Percentiles rank a stretch among this genome's conserved stretches.
Evolutionary conservation across 1,139 yeast genomes (phyloP).

Genomic region (Tardiomyces depauwii): DNA sequence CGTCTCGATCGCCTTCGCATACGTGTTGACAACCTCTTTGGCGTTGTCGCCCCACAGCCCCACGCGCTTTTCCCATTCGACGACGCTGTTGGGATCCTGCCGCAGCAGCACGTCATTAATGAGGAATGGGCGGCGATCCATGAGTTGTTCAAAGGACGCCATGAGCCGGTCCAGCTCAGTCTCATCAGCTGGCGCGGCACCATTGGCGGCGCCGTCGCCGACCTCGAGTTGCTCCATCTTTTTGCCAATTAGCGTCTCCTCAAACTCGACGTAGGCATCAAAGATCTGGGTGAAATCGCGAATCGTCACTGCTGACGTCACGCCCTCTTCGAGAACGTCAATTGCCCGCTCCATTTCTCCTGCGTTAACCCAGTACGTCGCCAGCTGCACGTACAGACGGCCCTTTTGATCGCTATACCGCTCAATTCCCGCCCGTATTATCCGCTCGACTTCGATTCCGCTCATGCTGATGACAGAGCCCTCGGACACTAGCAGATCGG

Average conservation of each 20-base stretch:
- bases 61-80: conserved; percentile 58
- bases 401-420: conserved; percentile 56
- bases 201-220: conserved; percentile 13
- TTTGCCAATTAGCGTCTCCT: conserved; percentile 38
- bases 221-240: conserved; percentile 22
- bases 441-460: conserved; percentile 22
- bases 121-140: conserved; percentile 43
- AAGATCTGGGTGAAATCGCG: conserved; percentile 55
- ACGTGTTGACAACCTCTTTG: conserved; percentile 41
- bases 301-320: conserved; percentile 36
- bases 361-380: conserved; percentile 35
- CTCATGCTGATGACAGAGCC: conserved; percentile 9
- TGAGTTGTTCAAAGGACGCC: conserved; percentile 42
- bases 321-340: conserved; percentile 38
- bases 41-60: conserved; percentile 28
- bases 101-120: conserved; percentile 57
- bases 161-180: conserved; percentile 35
- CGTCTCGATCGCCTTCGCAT: conserved; percentile 53
- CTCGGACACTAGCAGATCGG: conserved; percentile 32
- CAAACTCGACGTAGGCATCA: conserved; percentile 53
- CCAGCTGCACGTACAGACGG: conserved; percentile 38
- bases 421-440: conserved; percentile 30
- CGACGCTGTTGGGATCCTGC: conserved; percentile 50
- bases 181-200: conserved; percentile 14
- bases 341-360: conserved; percentile 34